Evolutionary conservation across 768 basidiomycete species (phyloP), one percentile per base, ranked within the genome.

Genomic region (Mycena filopes): DNA sequence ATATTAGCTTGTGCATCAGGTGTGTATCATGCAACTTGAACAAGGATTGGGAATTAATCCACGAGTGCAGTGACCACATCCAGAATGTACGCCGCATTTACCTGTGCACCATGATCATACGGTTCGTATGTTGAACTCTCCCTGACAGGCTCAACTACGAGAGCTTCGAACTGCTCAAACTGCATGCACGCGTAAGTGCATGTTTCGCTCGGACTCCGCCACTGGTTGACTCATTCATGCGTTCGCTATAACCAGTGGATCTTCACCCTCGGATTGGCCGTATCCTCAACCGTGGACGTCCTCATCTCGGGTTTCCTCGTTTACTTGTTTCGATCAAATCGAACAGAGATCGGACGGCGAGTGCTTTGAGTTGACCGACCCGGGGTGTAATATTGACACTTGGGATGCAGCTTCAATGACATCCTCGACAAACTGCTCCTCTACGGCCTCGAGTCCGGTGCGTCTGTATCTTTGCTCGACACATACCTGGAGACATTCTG

Each of bases 371-470:
- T 10, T 9, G 16, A 36, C 21, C 6, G 10, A 4, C 10, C 55
- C 7, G 7, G 6, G 6, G 33, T 12, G 33, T 8, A 2, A 8
- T 13, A 23, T 38, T 49, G 25, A 31, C 26, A 47, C 12, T 36
- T 41, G 23, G 49, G 12, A 29, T 41, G 20, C 51, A 82, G 80
- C 29, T 48, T 81, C 64, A 79, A 80, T 64, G 75, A 76, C 9
- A 62, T 82, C 25, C 78, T 81, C 40, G 71, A 79, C 47, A 65
- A 75, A 0, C 72, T 82, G 25, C 75, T 81, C 4, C 62, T 76
- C 16, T 83, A 83, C 63, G 78, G 81, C 0, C 76, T 82, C 31
- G 81, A 83, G 70, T 80, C 75, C 21, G 82, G 82, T 50, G 31
- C 29, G 55, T 56, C 18, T 18, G 20, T 45, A 8, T 8, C 6